Evolutionary conservation across 2,329 filamentous ascomycete genomes (phyloP).

Genomic region (Trichoderma afroharzianum): DNA sequence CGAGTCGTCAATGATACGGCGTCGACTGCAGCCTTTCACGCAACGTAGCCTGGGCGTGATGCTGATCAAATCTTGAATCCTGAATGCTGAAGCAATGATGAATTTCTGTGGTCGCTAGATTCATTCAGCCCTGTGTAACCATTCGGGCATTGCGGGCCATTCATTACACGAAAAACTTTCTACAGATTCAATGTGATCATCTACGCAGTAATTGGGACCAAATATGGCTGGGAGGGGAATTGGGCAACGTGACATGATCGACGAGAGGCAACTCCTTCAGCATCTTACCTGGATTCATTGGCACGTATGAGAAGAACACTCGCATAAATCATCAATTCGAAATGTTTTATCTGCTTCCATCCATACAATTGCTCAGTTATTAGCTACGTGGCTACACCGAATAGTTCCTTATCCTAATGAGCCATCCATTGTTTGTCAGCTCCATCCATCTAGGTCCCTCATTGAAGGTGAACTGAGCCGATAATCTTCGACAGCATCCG

Average conservation of each 20-base stretch:
- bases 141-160: not conserved
- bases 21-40: not conserved
- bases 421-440: too few relatives aligned
- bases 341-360: too few relatives aligned
- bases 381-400: too few relatives aligned
- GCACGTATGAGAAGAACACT: too few relatives aligned
- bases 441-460: too few relatives aligned
- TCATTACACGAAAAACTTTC: not conserved
- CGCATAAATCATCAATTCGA: too few relatives aligned
- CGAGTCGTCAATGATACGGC: not conserved
- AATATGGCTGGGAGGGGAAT: not conserved
- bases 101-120: not conserved
- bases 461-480: too few relatives aligned
- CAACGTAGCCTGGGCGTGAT: not conserved
- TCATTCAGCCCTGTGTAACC: not conserved
- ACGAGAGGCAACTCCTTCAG: not conserved
- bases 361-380: too few relatives aligned
- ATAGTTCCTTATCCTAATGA: too few relatives aligned
- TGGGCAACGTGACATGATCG: not conserved
- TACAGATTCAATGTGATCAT: not conserved
- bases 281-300: not conserved
- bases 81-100: not conserved
- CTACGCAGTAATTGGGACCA: not conserved
- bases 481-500: too few relatives aligned
- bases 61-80: not conserved